Evolutionary conservation across 164 flowering plant genomes (phyloP).

Genomic region (Piper longum): DNA sequence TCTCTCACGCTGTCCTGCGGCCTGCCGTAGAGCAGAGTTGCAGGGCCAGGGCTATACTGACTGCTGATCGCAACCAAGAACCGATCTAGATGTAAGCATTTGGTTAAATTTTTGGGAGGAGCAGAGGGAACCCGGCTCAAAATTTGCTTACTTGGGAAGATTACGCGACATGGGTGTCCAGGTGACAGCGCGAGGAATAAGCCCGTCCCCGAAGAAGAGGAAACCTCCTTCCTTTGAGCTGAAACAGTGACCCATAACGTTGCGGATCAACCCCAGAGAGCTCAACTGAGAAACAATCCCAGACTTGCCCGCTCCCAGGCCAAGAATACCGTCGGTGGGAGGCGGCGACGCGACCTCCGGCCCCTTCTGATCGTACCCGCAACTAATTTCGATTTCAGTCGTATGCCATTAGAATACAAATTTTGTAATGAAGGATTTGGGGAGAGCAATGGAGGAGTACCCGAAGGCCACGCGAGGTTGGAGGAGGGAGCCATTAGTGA

Average conservation of each 20-base stretch:
- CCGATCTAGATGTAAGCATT: background rate
- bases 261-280: conserved; percentile 38
- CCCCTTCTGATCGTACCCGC: conserved; percentile 73
- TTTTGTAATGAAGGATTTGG: background rate
- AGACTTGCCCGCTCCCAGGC: conserved; percentile 67
- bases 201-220: conserved; percentile 68
- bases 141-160: conserved; percentile 17
- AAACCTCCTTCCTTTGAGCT: conserved; percentile 59
- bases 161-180: conserved; percentile 71
- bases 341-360: conserved; percentile 32
- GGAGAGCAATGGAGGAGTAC: conserved; percentile 13
- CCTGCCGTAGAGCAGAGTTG: conserved; percentile 47
- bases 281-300: conserved; percentile 63
- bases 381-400: conserved; percentile 65
- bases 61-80: conserved; percentile 21
- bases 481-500: conserved; percentile 32
- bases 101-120: background rate
- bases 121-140: background rate
- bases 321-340: conserved; percentile 77
- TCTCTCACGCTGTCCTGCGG: conserved; percentile 32
- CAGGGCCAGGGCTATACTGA: conserved; percentile 67
- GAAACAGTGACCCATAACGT: conserved; percentile 83
- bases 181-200: conserved; percentile 42
- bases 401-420: background rate
- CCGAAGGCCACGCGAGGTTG: conserved; percentile 53